Base-by-base conservation (phyloP, 345 rosid genomes). In the Kandelia obovata region DNA sequence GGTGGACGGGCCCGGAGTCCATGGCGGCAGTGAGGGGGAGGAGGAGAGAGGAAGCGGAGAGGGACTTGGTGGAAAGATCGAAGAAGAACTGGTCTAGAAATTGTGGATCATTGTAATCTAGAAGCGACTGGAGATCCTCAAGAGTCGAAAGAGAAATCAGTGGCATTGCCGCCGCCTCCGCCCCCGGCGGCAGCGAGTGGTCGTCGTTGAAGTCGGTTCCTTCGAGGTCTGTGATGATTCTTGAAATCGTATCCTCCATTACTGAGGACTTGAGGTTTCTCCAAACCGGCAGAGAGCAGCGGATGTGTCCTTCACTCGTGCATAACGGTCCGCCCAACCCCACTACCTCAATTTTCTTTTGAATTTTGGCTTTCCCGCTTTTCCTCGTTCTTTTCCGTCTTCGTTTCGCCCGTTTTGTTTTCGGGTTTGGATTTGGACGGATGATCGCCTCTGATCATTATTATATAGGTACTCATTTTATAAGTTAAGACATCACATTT, bases 1-100 rank as follows among this genome's bases (percentile, higher is more conserved):
- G 51, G 58, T 70, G 62, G 7, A 78, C 47, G 32, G 84, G 70
- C 15, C 72, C 81, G 0, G 84, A 70, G 66, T 91, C 96, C 97
- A 94, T 91, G 61, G 90, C 76, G 49, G 83, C 77, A 35, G 89
- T 80, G 47, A 94, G 64, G 17, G 78, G 82, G 21, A 75, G 79
- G 49, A 85, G 71, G 57, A 94, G 83, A 19, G 81, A 77, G 1
- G 97, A 81, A 16, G 78, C 69, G 1, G 87, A 65, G 61, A 81
- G 77, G 39, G 59, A 74, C 61, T 58, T 75, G 0, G 88, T 75
- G 26, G 96, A 73, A 61, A 91, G 85, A 4, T 72, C 77, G 25
- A 80, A 77, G 76, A 84, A 80, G 73, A 91, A 82, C 17, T 75
- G 89, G 31, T 64, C 74, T 51, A 85, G 57, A 59, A 80, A n/a